Evolutionary conservation across 106 monocot genomes (phyloP).

Genomic region (Dioscorea alata): DNA sequence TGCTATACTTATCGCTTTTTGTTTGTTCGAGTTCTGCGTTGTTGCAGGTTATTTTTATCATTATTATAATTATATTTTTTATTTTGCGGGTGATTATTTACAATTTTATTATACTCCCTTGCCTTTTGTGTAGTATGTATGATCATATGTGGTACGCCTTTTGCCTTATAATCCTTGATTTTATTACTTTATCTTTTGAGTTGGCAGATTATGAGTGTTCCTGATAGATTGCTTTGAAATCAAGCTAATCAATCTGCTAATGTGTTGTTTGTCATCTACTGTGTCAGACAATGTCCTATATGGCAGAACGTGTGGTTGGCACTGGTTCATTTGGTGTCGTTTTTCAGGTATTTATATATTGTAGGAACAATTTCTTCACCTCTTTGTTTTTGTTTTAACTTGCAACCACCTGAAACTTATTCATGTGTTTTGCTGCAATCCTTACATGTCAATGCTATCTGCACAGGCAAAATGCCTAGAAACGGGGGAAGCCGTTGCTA

Average conservation of each 20-base stretch:
- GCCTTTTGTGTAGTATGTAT: too few species aligned
- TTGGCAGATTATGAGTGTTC: too few species aligned
- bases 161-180: too few species aligned
- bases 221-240: background rate
- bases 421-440: too few species aligned
- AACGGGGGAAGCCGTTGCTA: slow-evolving; percentile 80
- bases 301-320: slow-evolving; percentile 85
- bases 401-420: background rate
- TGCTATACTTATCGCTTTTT: too few species aligned
- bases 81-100: too few species aligned
- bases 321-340: slow-evolving; percentile 93
- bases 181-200: too few species aligned
- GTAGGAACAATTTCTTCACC: background rate
- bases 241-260: background rate
- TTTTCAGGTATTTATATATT: slow-evolving; percentile 50
- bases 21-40: too few species aligned
- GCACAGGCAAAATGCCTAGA: slow-evolving; percentile 74
- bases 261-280: slow-evolving; percentile 1
- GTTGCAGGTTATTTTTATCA: too few species aligned
- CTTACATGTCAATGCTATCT: background rate
- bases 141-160: too few species aligned
- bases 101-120: too few species aligned
- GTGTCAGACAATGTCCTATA: slow-evolving; percentile 67
- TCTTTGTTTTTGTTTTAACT: background rate
- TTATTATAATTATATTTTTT: too few species aligned